phyloP scores from a whole-genome alignment of 371 early-diverging fungal species.

The Apophysomyces ossiformis region DNA sequence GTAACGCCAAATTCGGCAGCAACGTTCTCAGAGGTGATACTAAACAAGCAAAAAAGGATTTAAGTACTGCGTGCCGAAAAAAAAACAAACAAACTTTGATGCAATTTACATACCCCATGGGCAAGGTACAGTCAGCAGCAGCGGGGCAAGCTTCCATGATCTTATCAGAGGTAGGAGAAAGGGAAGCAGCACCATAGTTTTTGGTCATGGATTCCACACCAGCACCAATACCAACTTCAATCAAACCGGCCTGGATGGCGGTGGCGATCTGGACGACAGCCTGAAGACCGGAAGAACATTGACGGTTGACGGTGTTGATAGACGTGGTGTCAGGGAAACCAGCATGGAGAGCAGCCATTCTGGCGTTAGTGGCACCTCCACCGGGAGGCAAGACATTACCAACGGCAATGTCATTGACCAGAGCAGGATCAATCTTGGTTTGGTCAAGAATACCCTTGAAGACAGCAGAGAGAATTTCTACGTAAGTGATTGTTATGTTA shows the following conservation, averaged over 20 bases:
- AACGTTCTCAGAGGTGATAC: constrained; percentile 96
- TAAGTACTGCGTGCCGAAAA: neutral
- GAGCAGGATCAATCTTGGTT: constrained; percentile 84
- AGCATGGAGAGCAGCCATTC: constrained; percentile 96
- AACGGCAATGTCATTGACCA: constrained; percentile 94
- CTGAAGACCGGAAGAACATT: constrained; percentile 97
- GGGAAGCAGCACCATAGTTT: constrained; percentile 83
- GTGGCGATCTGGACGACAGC: constrained; percentile 90
- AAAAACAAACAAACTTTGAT: neutral
- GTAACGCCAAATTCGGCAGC: constrained; percentile 83
- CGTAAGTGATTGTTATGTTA: constrained; percentile 19
- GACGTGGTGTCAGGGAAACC: constrained; percentile 90
- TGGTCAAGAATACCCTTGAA: constrained; percentile 83
- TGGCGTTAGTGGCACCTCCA: constrained; percentile 92
- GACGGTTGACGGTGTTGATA: constrained; percentile 92
- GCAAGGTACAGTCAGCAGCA: constrained; percentile 84
- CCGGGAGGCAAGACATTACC: constrained; percentile 94
- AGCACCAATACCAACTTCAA: constrained; percentile 96
- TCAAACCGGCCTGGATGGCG: constrained; percentile 90
- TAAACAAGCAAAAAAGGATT: constrained; percentile 15
- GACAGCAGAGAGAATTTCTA: constrained; percentile 86
- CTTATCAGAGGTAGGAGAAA: constrained; percentile 76
- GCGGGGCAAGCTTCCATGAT: constrained; percentile 68
- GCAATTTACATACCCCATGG: constrained; percentile 73
- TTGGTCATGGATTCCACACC: constrained; percentile 98